Conservation (phyloP, 345 rosid species). For the Hibiscus trionum region DNA sequence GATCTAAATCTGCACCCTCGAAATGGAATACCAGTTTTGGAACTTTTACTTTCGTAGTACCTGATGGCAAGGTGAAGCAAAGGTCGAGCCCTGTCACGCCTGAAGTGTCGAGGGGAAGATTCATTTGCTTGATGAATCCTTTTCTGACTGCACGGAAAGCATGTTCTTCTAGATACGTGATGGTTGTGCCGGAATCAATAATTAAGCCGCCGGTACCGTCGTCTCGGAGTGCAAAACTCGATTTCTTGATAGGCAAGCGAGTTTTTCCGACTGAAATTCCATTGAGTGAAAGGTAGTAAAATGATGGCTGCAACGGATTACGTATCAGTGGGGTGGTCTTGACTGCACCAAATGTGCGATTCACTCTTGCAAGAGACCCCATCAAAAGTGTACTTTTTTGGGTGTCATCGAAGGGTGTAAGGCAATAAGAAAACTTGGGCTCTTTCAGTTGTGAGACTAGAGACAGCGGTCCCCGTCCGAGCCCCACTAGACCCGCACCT, state of each 20-base stretch:
- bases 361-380: conserved; percentile 41
- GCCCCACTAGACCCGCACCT: conserved; percentile 85
- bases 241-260: conserved; percentile 47
- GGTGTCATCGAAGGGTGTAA: conserved; percentile 54
- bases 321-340: conserved; percentile 47
- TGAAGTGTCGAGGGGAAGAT: conserved; percentile 42
- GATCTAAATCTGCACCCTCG: conserved; percentile 63
- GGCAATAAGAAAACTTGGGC: conserved; percentile 71
- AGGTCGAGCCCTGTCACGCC: conserved; percentile 66
- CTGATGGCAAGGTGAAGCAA: conserved; percentile 55
- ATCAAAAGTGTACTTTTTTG: conserved; percentile 56
- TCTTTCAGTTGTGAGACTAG: conserved; percentile 71
- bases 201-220: conserved; percentile 86
- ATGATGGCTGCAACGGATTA: conserved; percentile 64
- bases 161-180: conserved; percentile 53
- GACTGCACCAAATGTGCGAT: conserved; percentile 9
- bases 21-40: conserved; percentile 75
- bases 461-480: conserved; percentile 74
- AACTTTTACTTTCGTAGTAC: conserved; percentile 31
- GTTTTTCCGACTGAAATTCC: conserved; percentile 73
- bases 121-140: conserved; percentile 42
- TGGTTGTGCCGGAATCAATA: conserved; percentile 85
- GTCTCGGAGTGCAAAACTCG: conserved; percentile 51
- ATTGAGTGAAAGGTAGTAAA: conserved; percentile 78
- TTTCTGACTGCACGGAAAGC: conserved; percentile 47